Evolutionary conservation across 352 stramenopile species (phyloP).

Genomic region (Halophytophthora polymorphica): DNA sequence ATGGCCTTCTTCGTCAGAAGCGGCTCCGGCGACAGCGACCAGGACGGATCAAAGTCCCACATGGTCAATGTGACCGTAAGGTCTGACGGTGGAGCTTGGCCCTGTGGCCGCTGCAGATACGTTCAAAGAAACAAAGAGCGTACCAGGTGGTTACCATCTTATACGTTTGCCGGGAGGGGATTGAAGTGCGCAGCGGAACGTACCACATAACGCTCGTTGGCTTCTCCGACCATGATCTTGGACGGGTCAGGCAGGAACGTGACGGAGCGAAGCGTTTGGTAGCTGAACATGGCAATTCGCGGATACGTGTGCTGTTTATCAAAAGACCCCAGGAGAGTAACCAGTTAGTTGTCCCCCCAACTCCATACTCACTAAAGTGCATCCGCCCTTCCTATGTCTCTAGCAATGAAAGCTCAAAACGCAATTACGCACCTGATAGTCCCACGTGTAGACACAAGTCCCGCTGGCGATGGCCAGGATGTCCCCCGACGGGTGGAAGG

Average conservation of each 20-base stretch:
- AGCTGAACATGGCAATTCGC: slow-evolving; percentile 87
- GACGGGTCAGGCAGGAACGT: slow-evolving; percentile 90
- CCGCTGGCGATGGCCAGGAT: slow-evolving; percentile 95
- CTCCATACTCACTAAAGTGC: background rate
- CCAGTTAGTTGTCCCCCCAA: background rate
- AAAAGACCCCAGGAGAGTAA: slow-evolving; percentile 1
- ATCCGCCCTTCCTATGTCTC: background rate
- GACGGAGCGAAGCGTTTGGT: slow-evolving; percentile 90
- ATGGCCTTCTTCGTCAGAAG: slow-evolving; percentile 79
- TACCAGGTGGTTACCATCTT: slow-evolving; percentile 2
- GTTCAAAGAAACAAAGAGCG: background rate
- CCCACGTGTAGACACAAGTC: slow-evolving; percentile 94
- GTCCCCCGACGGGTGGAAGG: slow-evolving; percentile 93
- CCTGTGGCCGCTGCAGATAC: slow-evolving; percentile 55
- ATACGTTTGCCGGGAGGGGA: background rate
- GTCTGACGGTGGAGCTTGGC: slow-evolving; percentile 72
- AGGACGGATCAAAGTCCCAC: slow-evolving; percentile 92
- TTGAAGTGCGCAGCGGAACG: slow-evolving; percentile 4
- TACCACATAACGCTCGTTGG: slow-evolving; percentile 89
- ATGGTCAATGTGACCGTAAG: slow-evolving; percentile 93
- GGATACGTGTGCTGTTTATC: slow-evolving; percentile 63
- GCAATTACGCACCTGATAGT: slow-evolving; percentile 81
- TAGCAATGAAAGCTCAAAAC: slow-evolving; percentile 19
- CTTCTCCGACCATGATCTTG: slow-evolving; percentile 93
- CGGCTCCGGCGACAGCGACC: slow-evolving; percentile 68